Conservation (phyloP, 306 rosid species). For the Acacia confusa region DNA sequence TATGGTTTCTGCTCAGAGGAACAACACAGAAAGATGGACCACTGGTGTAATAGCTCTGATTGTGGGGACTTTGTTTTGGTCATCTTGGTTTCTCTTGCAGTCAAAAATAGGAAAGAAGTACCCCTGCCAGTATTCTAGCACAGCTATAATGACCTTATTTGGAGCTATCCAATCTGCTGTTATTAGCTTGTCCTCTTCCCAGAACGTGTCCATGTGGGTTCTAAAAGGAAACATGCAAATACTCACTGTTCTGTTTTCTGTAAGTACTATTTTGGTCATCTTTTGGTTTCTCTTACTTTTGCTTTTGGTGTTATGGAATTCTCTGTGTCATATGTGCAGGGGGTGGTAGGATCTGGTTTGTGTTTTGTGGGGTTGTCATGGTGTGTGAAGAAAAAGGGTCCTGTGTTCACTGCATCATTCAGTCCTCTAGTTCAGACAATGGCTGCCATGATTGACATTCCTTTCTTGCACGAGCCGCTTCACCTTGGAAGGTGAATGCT, state of each 20-base stretch:
- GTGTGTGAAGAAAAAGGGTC: slow-evolving; percentile 95
- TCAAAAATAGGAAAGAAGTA: slow-evolving; percentile 67
- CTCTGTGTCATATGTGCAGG: slow-evolving; percentile 46
- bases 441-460: slow-evolving; percentile 78
- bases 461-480: slow-evolving; percentile 71
- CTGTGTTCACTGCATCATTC: slow-evolving; percentile 87
- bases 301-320: background rate
- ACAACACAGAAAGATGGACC: slow-evolving; percentile 52
- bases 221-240: slow-evolving; percentile 65
- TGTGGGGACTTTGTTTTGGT: slow-evolving; percentile 70
- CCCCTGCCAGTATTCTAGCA: slow-evolving; percentile 84
- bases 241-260: slow-evolving; percentile 60
- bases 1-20: slow-evolving; percentile 25
- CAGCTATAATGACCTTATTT: slow-evolving; percentile 83
- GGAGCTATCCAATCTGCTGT: slow-evolving; percentile 82
- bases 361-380: slow-evolving; percentile 90
- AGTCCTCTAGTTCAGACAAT: slow-evolving; percentile 89
- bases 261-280: slow-evolving; percentile 41
- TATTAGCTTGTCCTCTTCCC: slow-evolving; percentile 51
- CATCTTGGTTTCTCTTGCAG: slow-evolving; percentile 83
- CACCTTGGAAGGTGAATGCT: slow-evolving; percentile 69
- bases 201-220: slow-evolving; percentile 63
- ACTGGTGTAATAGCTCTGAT: slow-evolving; percentile 69
- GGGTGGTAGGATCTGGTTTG: slow-evolving; percentile 80
- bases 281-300: background rate